phyloP scores from a whole-genome alignment of 1,284 basidiomycete species.

The Moniliophthora roreri region DNA sequence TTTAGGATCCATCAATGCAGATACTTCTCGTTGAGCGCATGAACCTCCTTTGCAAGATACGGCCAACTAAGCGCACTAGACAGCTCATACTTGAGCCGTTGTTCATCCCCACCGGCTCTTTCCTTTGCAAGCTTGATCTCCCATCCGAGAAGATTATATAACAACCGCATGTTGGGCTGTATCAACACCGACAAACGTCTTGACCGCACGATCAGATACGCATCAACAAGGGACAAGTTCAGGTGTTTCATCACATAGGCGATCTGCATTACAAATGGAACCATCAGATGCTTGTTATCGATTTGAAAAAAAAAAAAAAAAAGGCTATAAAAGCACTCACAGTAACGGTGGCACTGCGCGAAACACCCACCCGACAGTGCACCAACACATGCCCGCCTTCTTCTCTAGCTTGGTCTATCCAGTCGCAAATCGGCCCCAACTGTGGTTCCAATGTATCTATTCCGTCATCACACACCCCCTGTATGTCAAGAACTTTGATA shows the following conservation, averaged over 20 bases:
- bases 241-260: constrained; percentile 97
- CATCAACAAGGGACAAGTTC: constrained; percentile 85
- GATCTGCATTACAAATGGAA: constrained; percentile 47
- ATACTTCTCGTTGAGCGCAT: constrained; percentile 80
- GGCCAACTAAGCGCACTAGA: constrained; percentile 74
- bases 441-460: constrained; percentile 92
- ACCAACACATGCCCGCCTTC: constrained; percentile 90
- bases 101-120: constrained; percentile 53
- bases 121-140: constrained; percentile 80
- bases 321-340: constrained; percentile 39
- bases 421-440: constrained; percentile 85
- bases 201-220: constrained; percentile 88
- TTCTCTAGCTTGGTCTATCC: constrained; percentile 86
- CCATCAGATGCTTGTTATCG: constrained; percentile 19
- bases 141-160: constrained; percentile 94
- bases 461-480: constrained; percentile 91
- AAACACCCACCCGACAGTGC: constrained; percentile 96
- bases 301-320: constrained; percentile 12
- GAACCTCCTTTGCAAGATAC: constrained; percentile 76
- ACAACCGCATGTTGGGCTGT: constrained; percentile 90
- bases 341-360: constrained; percentile 89
- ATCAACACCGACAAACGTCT: constrained; percentile 84
- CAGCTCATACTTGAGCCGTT: constrained; percentile 53
- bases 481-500: constrained; percentile 87
- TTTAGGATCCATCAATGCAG: constrained; percentile 37